Evolutionary conservation across 805 yeast genomes (phyloP).

Genomic region (Candida quercuum): DNA sequence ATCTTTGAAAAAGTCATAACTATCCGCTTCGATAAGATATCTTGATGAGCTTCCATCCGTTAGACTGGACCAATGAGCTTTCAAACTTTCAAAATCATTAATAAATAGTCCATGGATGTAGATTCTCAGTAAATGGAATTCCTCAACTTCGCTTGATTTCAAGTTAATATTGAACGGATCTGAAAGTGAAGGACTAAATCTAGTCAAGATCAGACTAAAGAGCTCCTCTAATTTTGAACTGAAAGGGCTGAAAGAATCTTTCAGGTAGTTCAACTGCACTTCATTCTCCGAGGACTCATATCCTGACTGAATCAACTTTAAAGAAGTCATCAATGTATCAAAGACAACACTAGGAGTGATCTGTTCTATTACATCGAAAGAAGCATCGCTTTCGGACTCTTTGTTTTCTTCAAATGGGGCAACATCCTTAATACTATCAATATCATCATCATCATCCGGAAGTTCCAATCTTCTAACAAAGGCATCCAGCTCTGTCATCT

Average conservation of each 20-base stretch:
- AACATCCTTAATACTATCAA: slow-evolving; percentile 9
- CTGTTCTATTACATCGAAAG: slow-evolving; percentile 20
- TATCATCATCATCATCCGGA: slow-evolving; percentile 12
- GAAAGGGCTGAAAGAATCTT: neutral
- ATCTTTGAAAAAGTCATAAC: slow-evolving; percentile 6
- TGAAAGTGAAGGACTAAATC: slow-evolving; percentile 4
- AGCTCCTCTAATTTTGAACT: neutral
- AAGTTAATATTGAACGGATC: slow-evolving; percentile 6
- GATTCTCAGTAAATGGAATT: slow-evolving; percentile 8
- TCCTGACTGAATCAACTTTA: slow-evolving; percentile 9
- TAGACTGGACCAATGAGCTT: slow-evolving; percentile 8
- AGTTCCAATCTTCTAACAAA: slow-evolving; percentile 13
- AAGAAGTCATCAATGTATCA: slow-evolving; percentile 12
- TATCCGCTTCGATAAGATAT: slow-evolving; percentile 18
- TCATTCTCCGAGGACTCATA: slow-evolving; percentile 10
- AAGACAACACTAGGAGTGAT: slow-evolving; percentile 18
- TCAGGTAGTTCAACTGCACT: slow-evolving; percentile 6
- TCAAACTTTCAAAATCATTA: slow-evolving; percentile 2
- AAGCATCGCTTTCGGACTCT: slow-evolving; percentile 12
- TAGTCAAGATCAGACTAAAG: neutral
- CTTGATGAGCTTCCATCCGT: neutral
- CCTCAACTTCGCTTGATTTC: slow-evolving; percentile 8
- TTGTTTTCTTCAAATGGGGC: slow-evolving; percentile 9
- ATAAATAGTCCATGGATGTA: slow-evolving; percentile 9
- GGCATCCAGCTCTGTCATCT: slow-evolving; percentile 15